Base-by-base conservation (phyloP, 208 protist genomes). In the Acanthamoeba royreba region DNA sequence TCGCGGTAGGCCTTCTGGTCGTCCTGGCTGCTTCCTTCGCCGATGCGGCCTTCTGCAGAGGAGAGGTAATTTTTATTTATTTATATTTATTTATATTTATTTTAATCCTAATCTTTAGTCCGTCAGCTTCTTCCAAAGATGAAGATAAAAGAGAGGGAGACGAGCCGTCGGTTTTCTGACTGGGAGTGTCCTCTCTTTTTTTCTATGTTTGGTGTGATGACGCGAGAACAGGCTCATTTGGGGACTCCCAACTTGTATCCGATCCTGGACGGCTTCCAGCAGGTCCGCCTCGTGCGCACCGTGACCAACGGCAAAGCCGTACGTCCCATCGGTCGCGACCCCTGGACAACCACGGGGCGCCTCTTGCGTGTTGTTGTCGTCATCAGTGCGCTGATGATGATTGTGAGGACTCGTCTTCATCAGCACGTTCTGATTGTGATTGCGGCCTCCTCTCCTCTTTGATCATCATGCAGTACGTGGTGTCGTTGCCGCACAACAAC, bases 251-350 rank as follows among this genome's bases (percentile, higher is more conserved):
- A 83, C 43, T 8, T 46, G 40, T 83, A 83, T 47, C 25, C 72
- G 7, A 35, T 83, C 28, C 28, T 83, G 35, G 72, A 83, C 43
- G 72, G 72, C 72, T 83, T 83, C 40, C 40, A 42, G 40, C 43
- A 42, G 43, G 45, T n/a, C 72, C 25, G n/a, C 11, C 77, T 95
- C 66, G 40, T 95, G n/a, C n/a, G 25, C 31, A 47, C 43, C 17
- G 85, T 91, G 17, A 33, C 31, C 13, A 95, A 95, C 85, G 94
- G 83, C 42, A 94, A 95, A 43, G 72, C 72, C 7, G 72, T 83
- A 47, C 35, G 11, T 17, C 72, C 8, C 13, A 22, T 25, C 72
- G 9, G 22, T 25, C 8, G 22, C 15, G 22, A 47, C 13, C 19
- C 19, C 53, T 17, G 13, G 13, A 28, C 31, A 4, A 63, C 19